Base-by-base conservation (phyloP, 2,329 filamentous ascomycete genomes). In the Acrocalymma vagum region DNA sequence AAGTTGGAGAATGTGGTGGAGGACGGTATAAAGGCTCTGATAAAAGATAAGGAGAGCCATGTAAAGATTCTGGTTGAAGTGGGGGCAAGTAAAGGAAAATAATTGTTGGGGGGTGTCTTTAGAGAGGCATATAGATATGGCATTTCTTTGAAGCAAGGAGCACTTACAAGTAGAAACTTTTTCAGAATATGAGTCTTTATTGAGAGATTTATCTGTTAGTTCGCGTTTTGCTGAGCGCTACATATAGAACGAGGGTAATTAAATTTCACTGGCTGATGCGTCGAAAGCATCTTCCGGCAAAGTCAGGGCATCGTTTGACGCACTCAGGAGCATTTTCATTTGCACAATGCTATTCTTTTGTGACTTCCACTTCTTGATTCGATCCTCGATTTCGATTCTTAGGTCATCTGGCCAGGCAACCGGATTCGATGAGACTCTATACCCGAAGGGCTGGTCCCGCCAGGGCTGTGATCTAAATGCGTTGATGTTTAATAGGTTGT, bases 21-120 rank as follows among this genome's bases (percentile, higher is more conserved):
- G 22, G 73, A 79, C 24, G 83, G 81, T 0, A 80, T 85, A 49
- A 72, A 77, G 40, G 73, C 79, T 1, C 63, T 86, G 38, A 78
- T 84, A 22, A 65, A 79, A 6, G 77, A 85, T 47, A 83, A 82
- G 55, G 80, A 85, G 29, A 79, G 76, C 37, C 80, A 85, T 53
- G 81, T 85, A 18, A 86, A 86, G 67, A 80, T 86, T 20, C 50
- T 86, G 29, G 78, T 86, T 2, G 76, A 83, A 16, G 48, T 71
- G 7, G 56, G 54, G 6, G 48, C 52, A 0, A 38, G n/a, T n/a
- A n/a, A n/a, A n/a, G n/a, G n/a, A n/a, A n/a, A n/a, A n/a, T n/a
- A n/a, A n/a, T n/a, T n/a, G n/a, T n/a, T n/a, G n/a, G n/a, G n/a
- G n/a, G n/a, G n/a, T n/a, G n/a, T n/a, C n/a, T n/a, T n/a, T n/a